Conservation (phyloP, 2,329 filamentous ascomycete species). For the Talaromyces sp. region DNA sequence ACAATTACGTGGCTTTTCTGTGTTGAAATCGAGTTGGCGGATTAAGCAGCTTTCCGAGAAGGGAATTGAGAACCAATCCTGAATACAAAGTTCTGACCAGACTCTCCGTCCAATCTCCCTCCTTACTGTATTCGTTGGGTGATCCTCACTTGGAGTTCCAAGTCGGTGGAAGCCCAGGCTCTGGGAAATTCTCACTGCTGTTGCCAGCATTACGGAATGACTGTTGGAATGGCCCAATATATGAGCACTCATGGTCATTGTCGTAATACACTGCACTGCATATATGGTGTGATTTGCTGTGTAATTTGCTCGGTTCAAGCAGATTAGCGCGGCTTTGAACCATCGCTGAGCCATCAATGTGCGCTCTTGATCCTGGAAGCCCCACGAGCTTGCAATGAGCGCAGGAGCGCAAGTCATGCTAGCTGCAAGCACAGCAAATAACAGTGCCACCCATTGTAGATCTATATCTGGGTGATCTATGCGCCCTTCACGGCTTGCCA, state of each 20-base stretch:
- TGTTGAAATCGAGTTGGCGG: constrained; percentile 35
- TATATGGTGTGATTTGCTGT: constrained; percentile 44
- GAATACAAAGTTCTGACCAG: constrained; percentile 39
- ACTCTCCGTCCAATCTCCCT: constrained; percentile 39
- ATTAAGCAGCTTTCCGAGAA: constrained; percentile 41
- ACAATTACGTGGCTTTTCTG: constrained; percentile 33
- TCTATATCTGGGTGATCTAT: constrained; percentile 34
- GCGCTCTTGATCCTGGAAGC: constrained; percentile 43
- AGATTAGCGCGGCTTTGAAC: constrained; percentile 46
- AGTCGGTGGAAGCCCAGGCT: constrained; percentile 47
- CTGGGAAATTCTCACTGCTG: constrained; percentile 48
- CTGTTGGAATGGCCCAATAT: constrained; percentile 49
- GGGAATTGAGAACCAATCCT: constrained; percentile 45
- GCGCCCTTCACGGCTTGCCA: constrained; percentile 29
- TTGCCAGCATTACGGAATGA: constrained; percentile 45
- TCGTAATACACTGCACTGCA: constrained; percentile 48
- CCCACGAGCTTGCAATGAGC: constrained; percentile 40
- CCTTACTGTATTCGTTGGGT: constrained; percentile 22
- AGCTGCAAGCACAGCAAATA: constrained; percentile 46
- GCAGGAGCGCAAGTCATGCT: constrained; percentile 43
- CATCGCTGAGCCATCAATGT: constrained; percentile 43
- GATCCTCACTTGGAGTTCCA: constrained; percentile 21
- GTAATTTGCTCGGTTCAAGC: constrained; percentile 48
- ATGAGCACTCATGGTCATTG: constrained; percentile 50
- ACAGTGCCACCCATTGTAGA: constrained; percentile 47